These are phyloP conservation scores for Scheffersomyces titani DNA, from an alignment of 1,139 yeast species.

Conservation along the genomic window DNA sequence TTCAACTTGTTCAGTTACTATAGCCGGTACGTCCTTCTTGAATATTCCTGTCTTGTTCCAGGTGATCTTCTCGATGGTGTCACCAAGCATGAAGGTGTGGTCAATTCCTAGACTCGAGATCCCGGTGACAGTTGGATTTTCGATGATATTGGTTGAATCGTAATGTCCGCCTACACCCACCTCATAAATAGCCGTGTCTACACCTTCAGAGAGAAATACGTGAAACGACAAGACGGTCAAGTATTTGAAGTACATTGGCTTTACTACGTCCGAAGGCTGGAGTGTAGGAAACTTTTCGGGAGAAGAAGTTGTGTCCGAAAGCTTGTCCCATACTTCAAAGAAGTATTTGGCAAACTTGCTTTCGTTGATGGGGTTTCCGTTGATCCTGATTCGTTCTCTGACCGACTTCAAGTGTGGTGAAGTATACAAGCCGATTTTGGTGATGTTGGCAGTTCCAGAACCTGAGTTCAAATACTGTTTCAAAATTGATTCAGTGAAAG, in stretches of 20 bases:
- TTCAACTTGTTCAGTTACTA: constrained; percentile 59
- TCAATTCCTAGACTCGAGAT: constrained; percentile 88
- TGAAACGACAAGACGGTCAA: constrained; percentile 89
- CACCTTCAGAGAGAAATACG: constrained; percentile 82
- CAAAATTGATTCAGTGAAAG: constrained; percentile 83
- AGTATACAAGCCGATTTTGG: constrained; percentile 84
- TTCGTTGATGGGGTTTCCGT: constrained; percentile 84
- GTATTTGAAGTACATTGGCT: constrained; percentile 93
- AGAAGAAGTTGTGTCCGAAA: constrained; percentile 62
- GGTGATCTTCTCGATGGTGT: constrained; percentile 85
- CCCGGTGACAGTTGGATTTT: constrained; percentile 81
- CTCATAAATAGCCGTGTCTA: constrained; percentile 91
- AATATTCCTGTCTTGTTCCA: constrained; percentile 97
- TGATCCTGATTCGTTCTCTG: constrained; percentile 85
- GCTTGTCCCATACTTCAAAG: constrained; percentile 88
- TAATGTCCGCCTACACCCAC: constrained; percentile 98
- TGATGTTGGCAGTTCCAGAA: constrained; percentile 21
- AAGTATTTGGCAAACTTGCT: constrained; percentile 82
- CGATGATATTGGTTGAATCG: constrained; percentile 90
- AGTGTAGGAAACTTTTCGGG: constrained; percentile 66
- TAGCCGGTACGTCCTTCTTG: constrained; percentile 67
- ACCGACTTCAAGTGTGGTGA: constrained; percentile 95
- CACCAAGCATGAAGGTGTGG: constrained; percentile 86
- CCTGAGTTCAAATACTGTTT: constrained; percentile 47
- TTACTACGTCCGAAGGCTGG: constrained; percentile 59